Conservation (phyloP, 2,329 filamentous ascomycete species). For the Claviceps cyperi region DNA sequence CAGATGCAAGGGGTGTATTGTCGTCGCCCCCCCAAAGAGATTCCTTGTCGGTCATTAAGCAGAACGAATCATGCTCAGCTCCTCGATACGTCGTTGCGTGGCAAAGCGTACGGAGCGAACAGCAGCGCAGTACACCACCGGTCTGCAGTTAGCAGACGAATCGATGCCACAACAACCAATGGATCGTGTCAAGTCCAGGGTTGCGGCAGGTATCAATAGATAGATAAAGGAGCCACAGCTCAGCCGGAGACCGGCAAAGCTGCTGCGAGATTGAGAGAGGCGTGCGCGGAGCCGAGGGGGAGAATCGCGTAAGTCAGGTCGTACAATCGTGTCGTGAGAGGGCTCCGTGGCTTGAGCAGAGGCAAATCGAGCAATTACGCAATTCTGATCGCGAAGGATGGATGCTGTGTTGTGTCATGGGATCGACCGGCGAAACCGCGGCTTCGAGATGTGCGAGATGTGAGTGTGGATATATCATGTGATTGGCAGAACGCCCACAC, state of each 20-base stretch:
- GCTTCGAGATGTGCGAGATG: too few relatives aligned
- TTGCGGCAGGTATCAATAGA: not conserved
- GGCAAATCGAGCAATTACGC: too few relatives aligned
- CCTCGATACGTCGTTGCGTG: not conserved
- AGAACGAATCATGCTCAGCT: slow-evolving; percentile 7
- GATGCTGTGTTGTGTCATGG: too few relatives aligned
- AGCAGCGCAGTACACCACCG: not conserved
- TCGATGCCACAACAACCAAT: not conserved
- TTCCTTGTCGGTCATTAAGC: slow-evolving; percentile 5
- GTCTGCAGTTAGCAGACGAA: not conserved
- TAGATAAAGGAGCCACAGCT: not conserved
- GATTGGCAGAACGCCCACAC: too few relatives aligned
- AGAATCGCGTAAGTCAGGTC: not conserved
- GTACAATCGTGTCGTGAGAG: slow-evolving; percentile 2
- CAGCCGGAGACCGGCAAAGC: not conserved
- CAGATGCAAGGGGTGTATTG: not conserved
- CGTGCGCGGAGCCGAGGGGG: not conserved
- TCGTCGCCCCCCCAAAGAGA: not conserved
- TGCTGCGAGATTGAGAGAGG: not conserved
- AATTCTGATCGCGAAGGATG: too few relatives aligned
- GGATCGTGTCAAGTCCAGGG: not conserved
- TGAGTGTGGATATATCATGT: too few relatives aligned
- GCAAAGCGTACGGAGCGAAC: not conserved
- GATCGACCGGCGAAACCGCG: too few relatives aligned
- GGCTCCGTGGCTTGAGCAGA: not conserved